These are phyloP conservation scores for Aureobasidium sp. DNA, from an alignment of 2,329 filamentous ascomycete genomes.

Conservation along the genomic window DNA sequence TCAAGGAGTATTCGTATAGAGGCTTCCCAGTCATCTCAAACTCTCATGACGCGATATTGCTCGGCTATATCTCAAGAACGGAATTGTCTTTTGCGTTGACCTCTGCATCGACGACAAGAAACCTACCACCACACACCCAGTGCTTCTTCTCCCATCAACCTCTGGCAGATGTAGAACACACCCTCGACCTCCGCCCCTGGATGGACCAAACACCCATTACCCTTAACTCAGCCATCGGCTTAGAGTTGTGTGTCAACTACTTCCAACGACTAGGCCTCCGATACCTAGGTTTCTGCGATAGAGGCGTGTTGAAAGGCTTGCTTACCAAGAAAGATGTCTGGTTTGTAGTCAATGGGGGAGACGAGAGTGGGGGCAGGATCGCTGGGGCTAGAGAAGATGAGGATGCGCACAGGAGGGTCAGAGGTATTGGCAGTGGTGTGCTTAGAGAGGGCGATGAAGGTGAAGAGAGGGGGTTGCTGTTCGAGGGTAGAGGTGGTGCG, in stretches of 20 bases:
- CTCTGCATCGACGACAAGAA: conserved; percentile 49
- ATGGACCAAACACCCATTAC: conserved; percentile 99
- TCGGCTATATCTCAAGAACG: conserved; percentile 90
- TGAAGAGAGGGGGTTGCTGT: conserved; percentile 34
- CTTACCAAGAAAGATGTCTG: conserved; percentile 97
- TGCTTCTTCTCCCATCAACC: conserved; percentile 80
- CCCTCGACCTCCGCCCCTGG: conserved; percentile 87
- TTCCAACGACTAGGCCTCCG: conserved; percentile 90
- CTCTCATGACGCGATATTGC: conserved; percentile 65
- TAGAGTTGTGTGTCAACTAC: conserved; percentile 83
- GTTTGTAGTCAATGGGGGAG: conserved; percentile 78
- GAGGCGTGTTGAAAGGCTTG: conserved; percentile 73
- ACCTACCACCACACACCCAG: conserved; percentile 63
- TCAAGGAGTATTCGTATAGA: conserved; percentile 69
- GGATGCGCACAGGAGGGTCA: conserved; percentile 21
- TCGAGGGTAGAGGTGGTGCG: background rate
- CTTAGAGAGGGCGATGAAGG: conserved; percentile 31
- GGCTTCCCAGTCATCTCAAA: conserved; percentile 88
- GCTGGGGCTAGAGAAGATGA: conserved; percentile 11
- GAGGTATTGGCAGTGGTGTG: conserved; percentile 26
- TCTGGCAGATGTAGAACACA: conserved; percentile 67
- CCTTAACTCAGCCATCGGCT: conserved; percentile 60
- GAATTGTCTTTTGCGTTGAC: conserved; percentile 79
- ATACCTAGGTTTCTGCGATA: conserved; percentile 81
- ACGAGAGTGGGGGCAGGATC: conserved; percentile 40